Conservation (phyloP, 2,329 filamentous ascomycete species). For the Ophiostoma populinum region DNA sequence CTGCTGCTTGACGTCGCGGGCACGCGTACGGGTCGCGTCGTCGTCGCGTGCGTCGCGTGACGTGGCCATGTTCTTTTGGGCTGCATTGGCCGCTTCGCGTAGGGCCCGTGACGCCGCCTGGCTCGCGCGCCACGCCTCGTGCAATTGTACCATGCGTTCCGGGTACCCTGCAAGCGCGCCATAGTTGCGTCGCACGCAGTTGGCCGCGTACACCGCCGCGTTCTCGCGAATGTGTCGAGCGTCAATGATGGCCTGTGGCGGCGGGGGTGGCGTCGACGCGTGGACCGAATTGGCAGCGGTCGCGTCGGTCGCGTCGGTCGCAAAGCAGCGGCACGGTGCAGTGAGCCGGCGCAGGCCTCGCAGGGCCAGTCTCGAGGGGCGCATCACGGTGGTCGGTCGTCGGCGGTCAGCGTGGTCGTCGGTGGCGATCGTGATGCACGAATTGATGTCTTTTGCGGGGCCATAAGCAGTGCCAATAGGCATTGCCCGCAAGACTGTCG, state of each 20-base stretch:
- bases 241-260: slow-evolving; percentile 65
- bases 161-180: slow-evolving; percentile 35
- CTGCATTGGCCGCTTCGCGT: slow-evolving; percentile 47
- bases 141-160: slow-evolving; percentile 35
- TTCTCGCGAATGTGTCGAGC: slow-evolving; percentile 83
- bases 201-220: slow-evolving; percentile 61
- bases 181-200: slow-evolving; percentile 79
- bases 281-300: no score
- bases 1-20: slow-evolving; percentile 44
- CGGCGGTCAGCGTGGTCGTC: no score
- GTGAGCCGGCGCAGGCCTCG: neutral
- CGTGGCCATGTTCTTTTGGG: slow-evolving; percentile 41
- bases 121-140: slow-evolving; percentile 39
- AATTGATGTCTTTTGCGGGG: no score
- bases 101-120: slow-evolving; percentile 43
- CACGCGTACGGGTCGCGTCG: slow-evolving; percentile 28
- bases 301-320: no score
- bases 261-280: neutral
- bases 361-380: neutral
- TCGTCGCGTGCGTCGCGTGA: slow-evolving; percentile 29
- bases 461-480: no score
- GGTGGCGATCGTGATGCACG: no score
- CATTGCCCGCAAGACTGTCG: no score
- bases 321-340: neutral
- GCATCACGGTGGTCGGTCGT: no score